These are phyloP conservation scores for Excoecaria cochinchinensis DNA, from an alignment of 345 rosid genomes.

Conservation along the genomic window DNA sequence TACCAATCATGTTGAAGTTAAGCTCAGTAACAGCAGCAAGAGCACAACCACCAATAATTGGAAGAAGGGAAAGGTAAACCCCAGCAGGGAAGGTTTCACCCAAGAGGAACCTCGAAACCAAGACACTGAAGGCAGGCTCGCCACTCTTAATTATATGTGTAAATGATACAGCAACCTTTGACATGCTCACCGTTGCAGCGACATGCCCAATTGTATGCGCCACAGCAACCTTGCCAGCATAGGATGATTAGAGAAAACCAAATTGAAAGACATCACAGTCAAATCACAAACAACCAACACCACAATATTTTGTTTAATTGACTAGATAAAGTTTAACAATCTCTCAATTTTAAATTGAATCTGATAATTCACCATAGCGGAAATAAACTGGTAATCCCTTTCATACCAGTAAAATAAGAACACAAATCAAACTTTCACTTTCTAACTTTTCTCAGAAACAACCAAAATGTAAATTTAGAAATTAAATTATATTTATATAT, in stretches of 20 bases:
- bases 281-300: not conserved
- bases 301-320: not conserved
- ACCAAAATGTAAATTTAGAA: not conserved
- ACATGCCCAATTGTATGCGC: constrained; percentile 99
- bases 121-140: constrained; percentile 90
- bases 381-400: not conserved
- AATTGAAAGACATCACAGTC: not conserved
- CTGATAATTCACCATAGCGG: not conserved
- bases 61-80: constrained; percentile 84
- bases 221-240: constrained; percentile 69
- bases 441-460: constrained; percentile 2
- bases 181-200: constrained; percentile 99
- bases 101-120: constrained; percentile 68
- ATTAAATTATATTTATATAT: not conserved
- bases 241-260: constrained; percentile 5
- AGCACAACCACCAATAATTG: constrained; percentile 99
- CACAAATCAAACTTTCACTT: not conserved
- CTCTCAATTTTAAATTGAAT: not conserved
- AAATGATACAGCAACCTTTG: constrained; percentile 96
- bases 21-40: constrained; percentile 96
- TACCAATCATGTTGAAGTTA: constrained; percentile 90
- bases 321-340: not conserved
- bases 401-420: not conserved
- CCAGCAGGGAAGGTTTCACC: constrained; percentile 85
- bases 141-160: constrained; percentile 96